Conservation (phyloP, 2,329 filamentous ascomycete species). For the Chaetomium strumarium region DNA sequence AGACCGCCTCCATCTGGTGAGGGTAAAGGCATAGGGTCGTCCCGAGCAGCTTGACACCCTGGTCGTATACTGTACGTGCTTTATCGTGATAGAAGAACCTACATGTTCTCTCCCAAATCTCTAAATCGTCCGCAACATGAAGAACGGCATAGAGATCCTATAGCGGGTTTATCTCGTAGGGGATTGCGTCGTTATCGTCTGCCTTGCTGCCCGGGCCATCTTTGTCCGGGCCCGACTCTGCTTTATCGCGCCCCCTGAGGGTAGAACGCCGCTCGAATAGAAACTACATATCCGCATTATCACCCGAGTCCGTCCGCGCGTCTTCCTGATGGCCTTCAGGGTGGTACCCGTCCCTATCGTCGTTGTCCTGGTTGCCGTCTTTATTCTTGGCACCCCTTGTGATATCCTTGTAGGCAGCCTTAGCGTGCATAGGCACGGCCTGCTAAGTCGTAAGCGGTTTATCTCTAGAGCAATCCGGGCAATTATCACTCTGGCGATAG, state of each 20-base stretch:
- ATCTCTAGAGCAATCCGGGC: background rate
- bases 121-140: background rate
- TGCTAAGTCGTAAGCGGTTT: background rate
- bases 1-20: conserved; percentile 14
- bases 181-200: background rate
- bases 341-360: background rate
- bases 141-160: background rate
- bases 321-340: background rate
- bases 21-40: conserved; percentile 5
- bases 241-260: background rate
- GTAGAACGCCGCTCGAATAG: background rate
- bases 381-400: background rate
- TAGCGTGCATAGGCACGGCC: background rate
- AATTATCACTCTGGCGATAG: background rate
- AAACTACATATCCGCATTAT: background rate
- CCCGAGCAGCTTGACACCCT: conserved; percentile 6
- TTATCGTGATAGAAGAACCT: conserved; percentile 7
- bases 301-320: background rate
- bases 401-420: background rate
- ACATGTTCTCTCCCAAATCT: conserved; percentile 3
- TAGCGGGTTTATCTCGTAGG: background rate
- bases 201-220: background rate
- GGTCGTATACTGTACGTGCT: conserved; percentile 2
- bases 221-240: background rate
- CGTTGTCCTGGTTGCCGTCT: background rate